Conservation (phyloP, 2,329 filamentous ascomycete species). For the Beauveria sp. region DNA sequence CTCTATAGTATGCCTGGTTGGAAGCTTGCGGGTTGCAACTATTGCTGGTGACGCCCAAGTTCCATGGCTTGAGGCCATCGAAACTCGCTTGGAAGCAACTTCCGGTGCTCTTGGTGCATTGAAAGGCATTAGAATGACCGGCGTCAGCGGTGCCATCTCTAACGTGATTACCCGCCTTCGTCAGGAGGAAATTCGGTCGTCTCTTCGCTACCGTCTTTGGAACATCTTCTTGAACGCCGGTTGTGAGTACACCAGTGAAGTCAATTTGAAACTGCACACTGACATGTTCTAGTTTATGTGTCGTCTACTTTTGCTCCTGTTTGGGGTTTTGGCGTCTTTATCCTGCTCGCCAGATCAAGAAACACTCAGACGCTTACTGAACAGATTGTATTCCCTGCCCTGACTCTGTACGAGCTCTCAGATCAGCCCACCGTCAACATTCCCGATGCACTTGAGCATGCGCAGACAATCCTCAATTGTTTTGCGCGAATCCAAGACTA, state of each 20-base stretch:
- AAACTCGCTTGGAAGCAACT: slow-evolving; percentile 19
- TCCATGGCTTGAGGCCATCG: slow-evolving; percentile 21
- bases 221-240: slow-evolving; percentile 13
- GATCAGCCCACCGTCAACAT: slow-evolving; percentile 16
- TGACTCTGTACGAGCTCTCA: slow-evolving; percentile 16
- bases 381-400: slow-evolving; percentile 15
- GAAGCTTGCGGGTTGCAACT: slow-evolving; percentile 17
- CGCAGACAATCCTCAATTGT: slow-evolving; percentile 16
- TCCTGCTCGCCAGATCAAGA: slow-evolving; percentile 12
- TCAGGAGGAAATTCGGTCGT: slow-evolving; percentile 26
- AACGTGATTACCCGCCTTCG: slow-evolving; percentile 26
- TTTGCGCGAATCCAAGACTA: slow-evolving; percentile 17
- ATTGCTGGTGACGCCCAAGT: slow-evolving; percentile 17
- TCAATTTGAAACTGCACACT: neutral
- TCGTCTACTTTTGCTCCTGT: slow-evolving; percentile 16
- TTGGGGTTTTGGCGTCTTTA: slow-evolving; percentile 15
- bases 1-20: slow-evolving; percentile 8
- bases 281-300: neutral
- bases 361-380: slow-evolving; percentile 14
- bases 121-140: slow-evolving; percentile 36
- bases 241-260: slow-evolving; percentile 10
- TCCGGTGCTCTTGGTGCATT: slow-evolving; percentile 21
- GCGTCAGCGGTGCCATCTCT: slow-evolving; percentile 26
- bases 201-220: slow-evolving; percentile 19
- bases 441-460: slow-evolving; percentile 16